Evolutionary conservation across 2,329 filamentous ascomycete genomes (phyloP).

Genomic region (Fusarium sp.): DNA sequence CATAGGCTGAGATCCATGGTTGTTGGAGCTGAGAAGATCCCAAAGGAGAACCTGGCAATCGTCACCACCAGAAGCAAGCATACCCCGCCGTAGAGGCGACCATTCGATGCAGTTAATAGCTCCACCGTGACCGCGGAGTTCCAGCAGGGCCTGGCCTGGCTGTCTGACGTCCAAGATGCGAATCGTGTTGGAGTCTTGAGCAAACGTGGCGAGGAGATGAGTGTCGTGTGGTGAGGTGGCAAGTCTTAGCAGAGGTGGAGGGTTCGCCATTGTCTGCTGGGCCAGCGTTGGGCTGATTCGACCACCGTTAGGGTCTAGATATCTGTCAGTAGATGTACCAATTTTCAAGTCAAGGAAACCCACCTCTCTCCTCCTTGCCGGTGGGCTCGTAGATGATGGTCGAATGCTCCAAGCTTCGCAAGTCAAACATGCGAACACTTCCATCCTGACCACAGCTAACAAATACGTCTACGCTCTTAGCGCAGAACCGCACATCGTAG

Average conservation of each 20-base stretch:
- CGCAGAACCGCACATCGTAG: conserved; percentile 97
- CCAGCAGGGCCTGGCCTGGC: conserved; percentile 92
- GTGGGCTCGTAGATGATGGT: conserved; percentile 99
- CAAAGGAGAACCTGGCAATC: conserved; percentile 93
- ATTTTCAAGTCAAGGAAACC: conserved; percentile 31
- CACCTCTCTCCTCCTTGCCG: conserved; percentile 83
- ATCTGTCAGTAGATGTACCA: conserved; percentile 32
- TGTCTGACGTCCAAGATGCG: conserved; percentile 96
- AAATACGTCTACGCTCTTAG: conserved; percentile 98
- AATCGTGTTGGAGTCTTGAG: conserved; percentile 90
- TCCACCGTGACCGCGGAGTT: conserved; percentile 89
- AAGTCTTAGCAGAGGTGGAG: conserved; percentile 81
- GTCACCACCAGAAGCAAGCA: conserved; percentile 90
- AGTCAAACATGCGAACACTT: conserved; percentile 98
- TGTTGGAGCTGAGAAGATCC: conserved; percentile 81
- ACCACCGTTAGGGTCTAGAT: conserved; percentile 65
- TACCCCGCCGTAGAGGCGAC: conserved; percentile 88
- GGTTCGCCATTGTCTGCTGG: conserved; percentile 81
- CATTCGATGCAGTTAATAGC: conserved; percentile 95
- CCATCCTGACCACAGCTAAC: conserved; percentile 98
- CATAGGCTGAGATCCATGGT: conserved; percentile 54
- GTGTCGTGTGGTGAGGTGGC: conserved; percentile 95
- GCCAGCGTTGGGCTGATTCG: conserved; percentile 80
- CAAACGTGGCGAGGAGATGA: conserved; percentile 96
- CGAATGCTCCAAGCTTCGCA: conserved; percentile 95